Base-by-base conservation (phyloP, 208 protist genomes). In the Leptomonas seymouri region DNA sequence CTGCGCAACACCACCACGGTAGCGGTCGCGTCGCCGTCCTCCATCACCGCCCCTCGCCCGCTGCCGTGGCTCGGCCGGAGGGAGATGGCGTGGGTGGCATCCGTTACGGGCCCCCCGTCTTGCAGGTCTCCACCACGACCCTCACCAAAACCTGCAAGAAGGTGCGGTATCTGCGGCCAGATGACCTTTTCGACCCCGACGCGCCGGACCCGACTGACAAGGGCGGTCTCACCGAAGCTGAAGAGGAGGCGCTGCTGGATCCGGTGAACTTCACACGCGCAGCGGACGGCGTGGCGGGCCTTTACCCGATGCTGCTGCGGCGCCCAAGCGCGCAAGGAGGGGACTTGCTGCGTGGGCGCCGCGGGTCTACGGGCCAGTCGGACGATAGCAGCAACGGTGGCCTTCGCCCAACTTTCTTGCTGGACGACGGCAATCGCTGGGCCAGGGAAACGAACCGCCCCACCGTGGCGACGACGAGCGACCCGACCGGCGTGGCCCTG, bases 91-190 rank as follows among this genome's bases (percentile, higher is more conserved):
- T 5, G 28, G 45, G 25, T 41, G 39, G 11, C 48, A 50, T 34
- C 49, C 51, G 20, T 45, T 1, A 3, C 46, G 31, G 30, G 46
- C 58, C 71, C 18, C 64, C 59, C 34, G 74, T 69, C 20, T 16
- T 86, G 46, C 67, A 70, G 59, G 71, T 91, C 39, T 81, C 80
- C 46, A 91, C 85, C 5, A 85, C 82, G 23, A 91, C 85, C 12
- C 67, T 91, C 23, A 91, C 73, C 15, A 84, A 72, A 45, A 71
- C 81, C 28, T 61, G 74, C n/a, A 78, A 76, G 66, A 86, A 86
- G 59, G 80, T 88, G 58, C 76, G 80, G 31, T 91, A 91, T 66
- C 18, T 84, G 60, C 28, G 67, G 14, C 65, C 85, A 15, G 63
- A 71, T 12, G 74, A 81, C 42, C 16, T 65, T 4, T 86, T 73